Conservation (phyloP, 139 green algal genomes). For the Dunaliella primolecta region DNA sequence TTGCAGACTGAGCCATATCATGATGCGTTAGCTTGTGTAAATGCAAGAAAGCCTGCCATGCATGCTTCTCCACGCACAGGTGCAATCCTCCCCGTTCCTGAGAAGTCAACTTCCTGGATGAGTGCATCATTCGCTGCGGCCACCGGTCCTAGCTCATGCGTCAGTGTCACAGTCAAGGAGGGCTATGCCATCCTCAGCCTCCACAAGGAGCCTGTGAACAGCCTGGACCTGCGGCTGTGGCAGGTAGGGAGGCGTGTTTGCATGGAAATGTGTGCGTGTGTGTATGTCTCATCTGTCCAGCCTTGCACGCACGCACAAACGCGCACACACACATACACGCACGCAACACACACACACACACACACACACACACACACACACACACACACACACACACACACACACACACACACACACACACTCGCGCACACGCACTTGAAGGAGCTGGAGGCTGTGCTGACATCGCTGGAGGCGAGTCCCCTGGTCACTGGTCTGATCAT, state of each 20-base stretch:
- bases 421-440: background rate
- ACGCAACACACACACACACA: background rate
- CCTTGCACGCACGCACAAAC: background rate
- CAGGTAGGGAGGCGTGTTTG: background rate
- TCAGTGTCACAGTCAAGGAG: background rate
- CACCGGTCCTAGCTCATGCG: too few species aligned
- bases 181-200: slow-evolving; percentile 28
- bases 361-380: background rate
- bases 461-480: slow-evolving; percentile 49
- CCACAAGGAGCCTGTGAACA: slow-evolving; percentile 41
- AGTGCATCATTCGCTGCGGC: too few species aligned
- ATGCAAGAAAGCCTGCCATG: too few species aligned
- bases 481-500: slow-evolving; percentile 66
- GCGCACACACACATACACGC: slow-evolving; percentile 1
- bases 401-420: background rate
- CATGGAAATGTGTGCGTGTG: slow-evolving; percentile 6
- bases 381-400: background rate
- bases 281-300: slow-evolving; percentile 1
- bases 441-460: slow-evolving; percentile 46
- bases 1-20: too few species aligned
- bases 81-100: too few species aligned
- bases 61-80: too few species aligned
- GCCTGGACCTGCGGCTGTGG: slow-evolving; percentile 28
- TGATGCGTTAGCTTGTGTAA: too few species aligned
- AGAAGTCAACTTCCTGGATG: too few species aligned